phyloP scores from a whole-genome alignment of 139 green algal genomes.

The Chlamydomonas schloesseri region DNA sequence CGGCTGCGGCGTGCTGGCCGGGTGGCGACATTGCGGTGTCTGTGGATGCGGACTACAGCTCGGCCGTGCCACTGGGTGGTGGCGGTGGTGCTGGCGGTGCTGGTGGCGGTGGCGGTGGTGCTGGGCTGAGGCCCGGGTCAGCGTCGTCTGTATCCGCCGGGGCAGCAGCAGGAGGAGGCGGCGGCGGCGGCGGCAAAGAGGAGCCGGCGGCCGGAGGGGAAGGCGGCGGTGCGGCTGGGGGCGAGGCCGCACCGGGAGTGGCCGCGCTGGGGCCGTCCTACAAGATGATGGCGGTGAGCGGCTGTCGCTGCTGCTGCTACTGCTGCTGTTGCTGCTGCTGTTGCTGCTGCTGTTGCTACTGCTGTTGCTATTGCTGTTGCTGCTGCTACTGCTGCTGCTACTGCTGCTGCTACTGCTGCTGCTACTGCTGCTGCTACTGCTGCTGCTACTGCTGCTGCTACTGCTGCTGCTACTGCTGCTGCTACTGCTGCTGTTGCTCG shows the following conservation, averaged over 20 bases:
- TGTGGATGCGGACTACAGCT: slow-evolving; percentile 47
- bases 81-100: not conserved
- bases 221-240: not conserved
- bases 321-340: no score
- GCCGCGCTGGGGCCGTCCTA: not conserved
- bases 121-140: not conserved
- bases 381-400: no score
- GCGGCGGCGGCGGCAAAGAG: not conserved
- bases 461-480: no score
- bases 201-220: not conserved
- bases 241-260: not conserved
- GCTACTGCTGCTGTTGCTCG: no score
- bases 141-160: no score
- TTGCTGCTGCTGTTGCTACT: no score
- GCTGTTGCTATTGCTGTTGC: no score
- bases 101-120: not conserved
- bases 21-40: slow-evolving; percentile 51
- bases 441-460: no score
- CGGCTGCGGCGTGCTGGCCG: slow-evolving; percentile 44
- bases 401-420: no score
- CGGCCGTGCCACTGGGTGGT: not conserved
- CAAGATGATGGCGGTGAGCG: slow-evolving; percentile 24
- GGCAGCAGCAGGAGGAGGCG: not conserved
- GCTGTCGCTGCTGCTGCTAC: no score
- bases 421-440: no score